A percentile compares a stretch with the other conserved stretches of the same genome.
Evolutionary conservation across 2,329 filamentous ascomycete genomes (phyloP).

Genomic region (Colletotrichum camelliae): DNA sequence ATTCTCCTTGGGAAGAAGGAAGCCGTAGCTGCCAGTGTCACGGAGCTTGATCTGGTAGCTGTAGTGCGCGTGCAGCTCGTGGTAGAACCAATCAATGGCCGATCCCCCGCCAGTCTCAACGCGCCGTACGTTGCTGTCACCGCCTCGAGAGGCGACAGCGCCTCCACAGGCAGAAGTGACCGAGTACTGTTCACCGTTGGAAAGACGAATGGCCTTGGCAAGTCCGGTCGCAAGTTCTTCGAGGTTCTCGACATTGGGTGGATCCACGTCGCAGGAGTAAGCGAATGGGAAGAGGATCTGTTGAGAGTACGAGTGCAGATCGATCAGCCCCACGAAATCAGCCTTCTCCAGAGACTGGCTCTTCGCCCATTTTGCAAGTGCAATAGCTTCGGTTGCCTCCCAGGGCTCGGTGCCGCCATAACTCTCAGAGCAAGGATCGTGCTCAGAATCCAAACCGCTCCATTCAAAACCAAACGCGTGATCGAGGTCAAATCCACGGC

Average conservation of each 20-base stretch:
- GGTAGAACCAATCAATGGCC: constrained; percentile 94
- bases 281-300: constrained; percentile 93
- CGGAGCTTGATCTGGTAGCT: constrained; percentile 94
- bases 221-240: constrained; percentile 89
- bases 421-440: constrained; percentile 89
- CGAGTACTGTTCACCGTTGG: constrained; percentile 76
- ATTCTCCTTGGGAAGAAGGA: constrained; percentile 83
- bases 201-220: constrained; percentile 85
- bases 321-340: constrained; percentile 83
- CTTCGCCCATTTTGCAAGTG: constrained; percentile 81
- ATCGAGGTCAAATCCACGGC: constrained; percentile 87
- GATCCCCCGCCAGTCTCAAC: constrained; percentile 83
- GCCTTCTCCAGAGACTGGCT: constrained; percentile 77
- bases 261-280: constrained; percentile 78
- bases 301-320: constrained; percentile 95
- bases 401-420: constrained; percentile 87
- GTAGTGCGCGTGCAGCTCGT: constrained; percentile 80
- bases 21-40: constrained; percentile 93
- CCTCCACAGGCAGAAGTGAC: constrained; percentile 89
- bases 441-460: constrained; percentile 60
- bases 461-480: constrained; percentile 86
- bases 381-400: constrained; percentile 78
- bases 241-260: constrained; percentile 89
- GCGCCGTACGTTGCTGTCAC: constrained; percentile 32
- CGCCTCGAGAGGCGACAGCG: constrained; percentile 53